Base-by-base conservation (phyloP, 768 basidiomycete species). In the Cubamyces lactineus region DNA sequence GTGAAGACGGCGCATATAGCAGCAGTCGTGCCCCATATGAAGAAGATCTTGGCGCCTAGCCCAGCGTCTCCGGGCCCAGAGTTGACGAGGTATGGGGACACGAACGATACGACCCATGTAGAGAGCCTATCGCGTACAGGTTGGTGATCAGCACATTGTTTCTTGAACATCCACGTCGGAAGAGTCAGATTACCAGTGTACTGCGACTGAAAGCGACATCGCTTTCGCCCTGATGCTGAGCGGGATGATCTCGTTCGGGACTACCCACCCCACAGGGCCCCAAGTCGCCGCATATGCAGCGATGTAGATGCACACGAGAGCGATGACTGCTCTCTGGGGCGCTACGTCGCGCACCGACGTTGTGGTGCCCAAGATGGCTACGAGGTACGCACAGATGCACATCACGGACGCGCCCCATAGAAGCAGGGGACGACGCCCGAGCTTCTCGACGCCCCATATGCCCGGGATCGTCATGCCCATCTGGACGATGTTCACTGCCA, bases 381-480 rank as follows among this genome's bases (percentile, higher is more conserved):
- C 81, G 69, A 94, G 82, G 79, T 80, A 93, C 74, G 94, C 89
- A 80, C 92, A 94, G 69, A 94, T 63, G 67, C 84, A 80, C 93
- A 95, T 95, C 54, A 88, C 89, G 57, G 82, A 73, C 21, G 92
- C 91, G 69, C 94, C 94, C 61, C 84, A 80, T 71, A 92, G 77
- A 56, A 94, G 83, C 50, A 95, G 83, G 39, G 83, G 81, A 56
- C 93, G 87, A 64, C 93, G 91, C 68, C 93, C 94, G 70, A 89
- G 82, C 53, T 80, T 80, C 72, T 96, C 94, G 61, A 94, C 84
- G 70, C 86, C 83, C 75, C 81, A 92, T 75, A 94, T 85, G 26
- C 89, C 89, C 61, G 90, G 79, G 24, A 91, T 76, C 42, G 94
- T 95, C 76, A 88, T 91, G 72, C 81, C 79, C 23, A 86, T 84